phyloP scores from a whole-genome alignment of 495 filamentous ascomycete genomes.

The Friedmanniomyces simplex region DNA sequence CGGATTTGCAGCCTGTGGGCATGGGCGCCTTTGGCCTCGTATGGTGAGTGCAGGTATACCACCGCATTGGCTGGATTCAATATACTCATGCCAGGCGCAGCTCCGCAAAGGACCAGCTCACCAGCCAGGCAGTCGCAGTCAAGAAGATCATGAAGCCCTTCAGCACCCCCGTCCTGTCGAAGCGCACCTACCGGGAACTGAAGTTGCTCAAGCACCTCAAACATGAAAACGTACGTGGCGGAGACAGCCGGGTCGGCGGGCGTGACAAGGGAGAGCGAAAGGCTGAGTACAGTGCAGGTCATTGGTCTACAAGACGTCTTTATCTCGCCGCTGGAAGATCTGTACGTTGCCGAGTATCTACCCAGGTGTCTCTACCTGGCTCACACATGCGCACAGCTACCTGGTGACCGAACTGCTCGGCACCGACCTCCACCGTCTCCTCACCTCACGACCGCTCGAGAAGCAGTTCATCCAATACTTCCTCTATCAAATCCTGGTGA shows the following conservation, averaged over 20 bases:
- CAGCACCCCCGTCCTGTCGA: constrained; percentile 92
- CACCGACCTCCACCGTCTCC: constrained; percentile 88
- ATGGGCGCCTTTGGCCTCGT: constrained; percentile 99
- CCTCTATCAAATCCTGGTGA: constrained; percentile 92
- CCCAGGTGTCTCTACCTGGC: constrained; percentile 8
- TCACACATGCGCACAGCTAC: constrained; percentile 49
- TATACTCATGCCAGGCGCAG: constrained; percentile 35
- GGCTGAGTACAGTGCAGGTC: constrained; percentile 44
- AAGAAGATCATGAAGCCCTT: constrained; percentile 99
- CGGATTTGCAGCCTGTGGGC: constrained; percentile 93
- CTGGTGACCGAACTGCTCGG: constrained; percentile 97
- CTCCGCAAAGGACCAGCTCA: constrained; percentile 95
- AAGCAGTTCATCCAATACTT: constrained; percentile 99
- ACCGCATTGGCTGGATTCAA: background rate
- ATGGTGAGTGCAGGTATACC: constrained; percentile 56
- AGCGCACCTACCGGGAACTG: constrained; percentile 92
- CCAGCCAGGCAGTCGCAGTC: constrained; percentile 85
- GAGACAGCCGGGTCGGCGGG: background rate
- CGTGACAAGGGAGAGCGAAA: background rate
- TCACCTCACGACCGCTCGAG: constrained; percentile 91
- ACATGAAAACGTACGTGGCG: constrained; percentile 80
- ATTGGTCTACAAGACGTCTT: constrained; percentile 99
- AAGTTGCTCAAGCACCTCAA: constrained; percentile 94
- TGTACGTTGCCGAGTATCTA: constrained; percentile 51
- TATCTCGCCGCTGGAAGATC: constrained; percentile 96